Conservation (phyloP, 1,284 basidiomycete genomes). For the Papiliotrema flavescens region DNA sequence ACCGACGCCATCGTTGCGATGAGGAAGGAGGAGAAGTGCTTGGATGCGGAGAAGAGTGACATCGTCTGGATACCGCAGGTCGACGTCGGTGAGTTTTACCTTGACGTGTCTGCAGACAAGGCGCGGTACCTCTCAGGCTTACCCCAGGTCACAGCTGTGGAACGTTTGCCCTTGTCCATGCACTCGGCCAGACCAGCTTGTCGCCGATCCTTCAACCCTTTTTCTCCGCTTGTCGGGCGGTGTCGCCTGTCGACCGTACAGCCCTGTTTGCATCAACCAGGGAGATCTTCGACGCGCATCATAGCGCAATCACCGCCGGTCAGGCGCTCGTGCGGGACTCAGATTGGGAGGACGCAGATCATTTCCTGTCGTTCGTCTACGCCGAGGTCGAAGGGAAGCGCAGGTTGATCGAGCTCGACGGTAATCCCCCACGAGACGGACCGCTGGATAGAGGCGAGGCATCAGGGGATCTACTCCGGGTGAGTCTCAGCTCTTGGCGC, state of each 20-base stretch:
- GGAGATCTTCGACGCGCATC: constrained; percentile 18
- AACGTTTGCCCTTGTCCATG: constrained; percentile 24
- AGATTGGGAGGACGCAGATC: constrained; percentile 24
- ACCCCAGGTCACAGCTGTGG: constrained; percentile 22
- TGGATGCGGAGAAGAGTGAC: constrained; percentile 1
- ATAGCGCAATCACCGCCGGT: constrained; percentile 13
- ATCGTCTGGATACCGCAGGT: constrained; percentile 25
- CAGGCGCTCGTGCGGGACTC: constrained; percentile 12
- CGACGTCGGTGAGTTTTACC: constrained; percentile 12
- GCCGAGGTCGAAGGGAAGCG: constrained; percentile 5
- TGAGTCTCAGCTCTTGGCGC: constrained; percentile 1
- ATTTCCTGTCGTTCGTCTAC: constrained; percentile 22
- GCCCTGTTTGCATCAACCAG: constrained; percentile 10
- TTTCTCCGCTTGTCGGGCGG: constrained; percentile 8
- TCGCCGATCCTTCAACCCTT: constrained; percentile 13
- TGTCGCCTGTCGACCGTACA: background rate
- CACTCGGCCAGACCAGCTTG: constrained; percentile 14
- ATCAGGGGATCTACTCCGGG: constrained; percentile 9
- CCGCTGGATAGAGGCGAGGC: constrained; percentile 15
- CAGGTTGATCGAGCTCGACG: constrained; percentile 21
- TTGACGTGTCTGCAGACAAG: too few relatives aligned
- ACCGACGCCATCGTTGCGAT: constrained; percentile 15
- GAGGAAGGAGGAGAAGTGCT: constrained; percentile 7
- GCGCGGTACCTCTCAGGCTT: background rate
- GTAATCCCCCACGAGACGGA: constrained; percentile 15